Percentiles rank a stretch among this genome's conserved stretches.
Conservation (phyloP, 2,329 filamentous ascomycete species). For the Fusarium lateritium region DNA sequence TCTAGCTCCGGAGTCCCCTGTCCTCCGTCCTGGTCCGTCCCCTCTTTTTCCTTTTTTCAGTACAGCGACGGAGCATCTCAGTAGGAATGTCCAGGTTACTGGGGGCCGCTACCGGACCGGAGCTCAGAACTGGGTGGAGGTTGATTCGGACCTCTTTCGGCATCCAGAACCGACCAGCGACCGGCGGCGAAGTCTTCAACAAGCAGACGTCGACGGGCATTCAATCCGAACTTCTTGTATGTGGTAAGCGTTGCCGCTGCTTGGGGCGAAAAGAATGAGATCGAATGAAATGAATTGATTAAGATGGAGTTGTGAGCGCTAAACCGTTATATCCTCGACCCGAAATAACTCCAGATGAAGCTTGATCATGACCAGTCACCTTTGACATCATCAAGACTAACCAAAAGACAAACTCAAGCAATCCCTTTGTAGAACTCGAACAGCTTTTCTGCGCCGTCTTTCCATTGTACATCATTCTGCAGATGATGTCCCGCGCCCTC, state of each 20-base stretch:
- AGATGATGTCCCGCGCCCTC: slow-evolving; percentile 65
- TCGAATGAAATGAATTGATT: slow-evolving; percentile 9
- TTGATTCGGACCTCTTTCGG: slow-evolving; percentile 42
- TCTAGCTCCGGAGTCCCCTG: slow-evolving; percentile 36
- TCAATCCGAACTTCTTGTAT: slow-evolving; percentile 8
- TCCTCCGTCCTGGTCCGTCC: slow-evolving; percentile 9
- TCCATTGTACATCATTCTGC: slow-evolving; percentile 66
- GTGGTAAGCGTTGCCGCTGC: not conserved
- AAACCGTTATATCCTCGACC: slow-evolving; percentile 1
- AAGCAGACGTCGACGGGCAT: slow-evolving; percentile 12
- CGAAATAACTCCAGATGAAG: not conserved
- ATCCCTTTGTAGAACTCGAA: slow-evolving; percentile 56
- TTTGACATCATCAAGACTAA: not conserved
- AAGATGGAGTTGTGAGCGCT: slow-evolving; percentile 19
- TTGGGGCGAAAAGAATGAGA: slow-evolving; percentile 9
- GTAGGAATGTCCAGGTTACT: slow-evolving; percentile 2
- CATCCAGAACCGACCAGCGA: slow-evolving; percentile 36
- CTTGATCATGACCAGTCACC: not conserved
- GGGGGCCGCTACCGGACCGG: slow-evolving; percentile 33
- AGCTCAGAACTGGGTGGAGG: slow-evolving; percentile 18
- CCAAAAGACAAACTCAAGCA: not conserved
- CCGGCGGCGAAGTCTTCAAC: not conserved
- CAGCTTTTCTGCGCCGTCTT: slow-evolving; percentile 62
- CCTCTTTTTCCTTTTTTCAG: slow-evolving; percentile 41
- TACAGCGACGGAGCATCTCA: slow-evolving; percentile 21